Percentiles rank a stretch among this genome's conserved stretches.
phyloP scores from a whole-genome alignment of 192 early-diverging fungal species.

The Mortierella antarctica region DNA sequence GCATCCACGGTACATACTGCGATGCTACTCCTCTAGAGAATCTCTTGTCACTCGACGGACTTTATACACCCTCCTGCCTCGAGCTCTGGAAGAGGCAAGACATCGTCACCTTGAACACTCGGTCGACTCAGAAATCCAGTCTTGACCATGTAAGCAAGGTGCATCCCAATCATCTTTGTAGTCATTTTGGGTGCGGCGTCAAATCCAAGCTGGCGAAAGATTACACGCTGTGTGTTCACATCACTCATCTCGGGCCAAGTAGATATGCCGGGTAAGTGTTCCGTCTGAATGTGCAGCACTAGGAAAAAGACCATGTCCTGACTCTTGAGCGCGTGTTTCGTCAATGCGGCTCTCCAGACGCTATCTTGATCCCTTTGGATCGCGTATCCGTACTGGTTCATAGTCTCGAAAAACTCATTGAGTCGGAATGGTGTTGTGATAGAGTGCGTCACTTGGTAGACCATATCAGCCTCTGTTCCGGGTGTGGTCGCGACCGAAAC shows the following conservation, averaged over 20 bases:
- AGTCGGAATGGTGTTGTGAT: slow-evolving; percentile 79
- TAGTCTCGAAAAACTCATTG: slow-evolving; percentile 84
- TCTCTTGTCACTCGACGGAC: too few species aligned
- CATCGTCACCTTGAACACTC: slow-evolving; percentile 10
- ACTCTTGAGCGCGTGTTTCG: slow-evolving; percentile 88
- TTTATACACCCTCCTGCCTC: too few species aligned
- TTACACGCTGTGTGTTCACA: slow-evolving; percentile 72
- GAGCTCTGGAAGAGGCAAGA: slow-evolving; percentile 38
- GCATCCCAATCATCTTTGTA: slow-evolving; percentile 73
- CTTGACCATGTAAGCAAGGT: slow-evolving; percentile 91
- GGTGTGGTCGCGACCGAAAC: slow-evolving; percentile 71
- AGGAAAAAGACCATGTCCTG: slow-evolving; percentile 92
- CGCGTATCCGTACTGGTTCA: slow-evolving; percentile 79
- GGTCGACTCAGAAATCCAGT: slow-evolving; percentile 80
- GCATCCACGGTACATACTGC: too few species aligned
- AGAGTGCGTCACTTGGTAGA: slow-evolving; percentile 93
- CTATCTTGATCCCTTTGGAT: slow-evolving; percentile 88
- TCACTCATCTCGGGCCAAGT: slow-evolving; percentile 91
- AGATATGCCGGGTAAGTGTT: slow-evolving; percentile 94
- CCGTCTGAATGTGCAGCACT: slow-evolving; percentile 95
- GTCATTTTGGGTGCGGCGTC: slow-evolving; percentile 62
- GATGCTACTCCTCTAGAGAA: too few species aligned
- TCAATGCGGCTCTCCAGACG: slow-evolving; percentile 87
- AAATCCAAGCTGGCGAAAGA: slow-evolving; percentile 29
- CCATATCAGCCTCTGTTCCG: slow-evolving; percentile 64